Percentiles rank a stretch among this genome's conserved stretches.
Conservation (phyloP, 179 eudicot genomes). For the Actinidia chinensis region DNA sequence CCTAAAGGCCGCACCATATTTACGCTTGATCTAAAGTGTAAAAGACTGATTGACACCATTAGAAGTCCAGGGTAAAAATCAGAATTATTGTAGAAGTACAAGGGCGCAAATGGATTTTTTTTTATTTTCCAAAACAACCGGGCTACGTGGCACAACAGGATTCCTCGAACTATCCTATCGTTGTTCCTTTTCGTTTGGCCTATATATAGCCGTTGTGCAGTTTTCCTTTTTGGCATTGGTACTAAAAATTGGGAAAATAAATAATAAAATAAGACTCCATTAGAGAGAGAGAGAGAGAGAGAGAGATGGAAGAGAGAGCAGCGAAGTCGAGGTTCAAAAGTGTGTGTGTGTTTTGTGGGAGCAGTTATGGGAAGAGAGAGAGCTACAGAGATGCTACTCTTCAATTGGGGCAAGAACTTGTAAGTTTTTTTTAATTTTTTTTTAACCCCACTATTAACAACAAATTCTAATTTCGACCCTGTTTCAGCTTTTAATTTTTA, state of each 20-base stretch:
- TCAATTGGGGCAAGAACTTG: slow-evolving; percentile 65
- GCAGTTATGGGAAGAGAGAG: slow-evolving; percentile 57
- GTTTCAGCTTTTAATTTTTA: background rate
- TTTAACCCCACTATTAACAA: background rate
- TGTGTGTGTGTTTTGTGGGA: slow-evolving; percentile 74
- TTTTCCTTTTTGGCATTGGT: slow-evolving; percentile 16
- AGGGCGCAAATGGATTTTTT: no score
- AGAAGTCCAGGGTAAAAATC: no score
- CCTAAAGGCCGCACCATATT: no score
- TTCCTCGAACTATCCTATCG: slow-evolving; percentile 19
- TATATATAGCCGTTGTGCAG: slow-evolving; percentile 19
- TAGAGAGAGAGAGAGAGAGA: background rate
- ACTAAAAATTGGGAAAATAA: background rate
- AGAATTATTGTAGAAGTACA: no score
- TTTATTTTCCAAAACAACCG: background rate
- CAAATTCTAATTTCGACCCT: background rate
- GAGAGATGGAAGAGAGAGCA: slow-evolving; percentile 27
- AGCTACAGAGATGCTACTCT: slow-evolving; percentile 64
- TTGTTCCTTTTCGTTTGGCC: slow-evolving; percentile 1
- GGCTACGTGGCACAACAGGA: slow-evolving; percentile 23
- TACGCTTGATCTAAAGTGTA: no score
- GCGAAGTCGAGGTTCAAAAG: slow-evolving; percentile 50
- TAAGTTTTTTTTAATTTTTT: background rate
- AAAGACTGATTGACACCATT: no score
- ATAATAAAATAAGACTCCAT: background rate